Evolutionary conservation across 768 basidiomycete genomes (phyloP), one percentile per base, ranked within the genome.

Genomic region (Phlegmacium glaucopus): DNA sequence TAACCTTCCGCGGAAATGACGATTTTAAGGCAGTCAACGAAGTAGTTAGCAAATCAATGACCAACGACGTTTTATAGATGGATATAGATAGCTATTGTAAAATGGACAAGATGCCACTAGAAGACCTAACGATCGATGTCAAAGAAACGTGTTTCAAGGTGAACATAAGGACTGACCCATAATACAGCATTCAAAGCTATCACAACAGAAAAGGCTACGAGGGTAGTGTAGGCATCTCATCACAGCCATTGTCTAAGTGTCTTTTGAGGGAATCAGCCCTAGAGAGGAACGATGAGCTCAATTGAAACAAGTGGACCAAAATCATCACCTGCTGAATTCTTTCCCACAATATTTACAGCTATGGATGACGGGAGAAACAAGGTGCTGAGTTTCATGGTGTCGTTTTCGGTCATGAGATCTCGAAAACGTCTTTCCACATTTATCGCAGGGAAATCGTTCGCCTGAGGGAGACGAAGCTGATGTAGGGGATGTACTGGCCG

Each of bases 361-460:
- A 62, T 90, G 87, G 54, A 79, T 68, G 48, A 81, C 73, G 16
- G 85, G 83, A 11, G 75, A 72, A 29, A 81, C 61, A 37, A 81
- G 73, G 57, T 90, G 87, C 56, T 87, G 83, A 12, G 83, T 87
- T 65, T 89, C 87, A 55, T 80, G 79, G 66, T 91, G 88, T 52
- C 88, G 78, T 67, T 90, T 87, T 54, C 85, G 79, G 66, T 91
- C 88, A 65, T 90, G 87, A 48, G 83, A 76, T 52, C 88, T 79
- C 28, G 86, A 87, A 63, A 90, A 90, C 18, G 86, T 84, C 65
- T 85, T 85, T 44, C 82, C 82, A 63, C 88, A 90, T 54, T 78
- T 76, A 48, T 85, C 79, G 68, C 88, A 90, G 47, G 76, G 72
- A 68, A 76, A 87, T 32, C 85, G 79, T 59, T 88, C 86, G 41